Evolutionary conservation across 2,329 filamentous ascomycete species (phyloP).

Genomic region (Aureobasidium sp.): DNA sequence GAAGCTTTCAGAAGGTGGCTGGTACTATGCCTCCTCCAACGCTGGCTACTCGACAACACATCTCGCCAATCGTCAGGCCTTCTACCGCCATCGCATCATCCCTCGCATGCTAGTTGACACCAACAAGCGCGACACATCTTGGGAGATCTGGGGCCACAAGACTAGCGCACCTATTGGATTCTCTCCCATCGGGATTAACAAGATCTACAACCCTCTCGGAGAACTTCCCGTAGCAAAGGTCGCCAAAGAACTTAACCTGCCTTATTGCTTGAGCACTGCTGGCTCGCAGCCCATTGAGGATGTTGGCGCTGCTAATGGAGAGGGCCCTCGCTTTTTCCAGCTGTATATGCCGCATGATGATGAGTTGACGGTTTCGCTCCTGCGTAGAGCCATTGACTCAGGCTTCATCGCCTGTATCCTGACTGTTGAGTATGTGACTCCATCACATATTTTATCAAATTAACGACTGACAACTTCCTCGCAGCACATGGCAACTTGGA

Average conservation of each 20-base stretch:
- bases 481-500: slow-evolving; percentile 52
- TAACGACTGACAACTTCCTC: not conserved
- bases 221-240: slow-evolving; percentile 55
- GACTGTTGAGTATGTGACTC: slow-evolving; percentile 42
- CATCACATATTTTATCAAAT: too few relatives aligned
- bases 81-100: slow-evolving; percentile 57
- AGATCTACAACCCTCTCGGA: slow-evolving; percentile 53
- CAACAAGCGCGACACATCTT: slow-evolving; percentile 50
- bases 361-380: slow-evolving; percentile 49
- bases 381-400: slow-evolving; percentile 47
- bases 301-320: slow-evolving; percentile 50
- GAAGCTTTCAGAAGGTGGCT: slow-evolving; percentile 49
- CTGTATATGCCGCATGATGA: slow-evolving; percentile 59
- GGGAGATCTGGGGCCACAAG: slow-evolving; percentile 53
- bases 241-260: slow-evolving; percentile 52
- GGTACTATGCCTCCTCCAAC: slow-evolving; percentile 53
- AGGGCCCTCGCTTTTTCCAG: slow-evolving; percentile 51
- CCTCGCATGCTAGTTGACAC: slow-evolving; percentile 56
- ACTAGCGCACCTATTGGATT: slow-evolving; percentile 57
- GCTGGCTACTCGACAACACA: slow-evolving; percentile 48
- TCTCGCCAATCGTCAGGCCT: slow-evolving; percentile 54
- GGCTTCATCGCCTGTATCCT: slow-evolving; percentile 54
- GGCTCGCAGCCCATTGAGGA: slow-evolving; percentile 51
- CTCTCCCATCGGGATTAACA: slow-evolving; percentile 58
- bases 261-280: slow-evolving; percentile 54